Evolutionary conservation across 768 basidiomycete species (phyloP), one percentile per base, ranked within the genome.

Genomic region (Collybia sp.): DNA sequence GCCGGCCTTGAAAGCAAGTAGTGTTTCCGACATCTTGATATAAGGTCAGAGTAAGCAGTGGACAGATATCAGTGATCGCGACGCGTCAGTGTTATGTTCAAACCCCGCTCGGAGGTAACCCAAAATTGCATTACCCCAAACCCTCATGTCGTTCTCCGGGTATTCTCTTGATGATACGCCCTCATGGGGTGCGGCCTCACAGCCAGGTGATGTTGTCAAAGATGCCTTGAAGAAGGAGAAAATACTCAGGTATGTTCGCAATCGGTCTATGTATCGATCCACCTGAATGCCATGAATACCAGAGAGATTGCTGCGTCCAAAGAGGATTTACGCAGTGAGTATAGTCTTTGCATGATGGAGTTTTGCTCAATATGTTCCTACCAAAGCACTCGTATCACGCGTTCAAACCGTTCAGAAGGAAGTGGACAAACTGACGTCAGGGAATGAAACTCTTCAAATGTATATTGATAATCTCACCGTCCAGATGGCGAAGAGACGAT

Each of bases 391-490:
- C 51, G 59, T 88, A 30, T 69, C 70, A 12, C 80, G 85, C 50
- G 82, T 85, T 2, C 79, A 85, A 51, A 66, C 69, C 20, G 81
- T 86, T 8, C 85, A 92, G 65, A 73, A 71, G 47, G 90, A 93
- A 52, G 76, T 88, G n/a, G 85, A 91, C 50, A 90, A 87, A 62
- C 71, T 93, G 16, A 66, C 73, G 1, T 85, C 88, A 3, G 85
- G 83, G 42, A 93, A 93, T 52, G 82, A 83, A 46, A 91, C 83
- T 5, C 67, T 93, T 45, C 89, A 93, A 58, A 85, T 83, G 81
- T 93, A 93, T 58, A 90, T 91, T 58, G 88, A 93, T 59, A 93
- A 93, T 55, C 60, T 93, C 55, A 92, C 90, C 0, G 73, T 88
- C 56, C 90, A 93, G 63, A 88, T 91, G 82, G 85, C 88, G 25